Percentiles rank a stretch among this genome's conserved stretches.
Conservation (phyloP, 2,329 filamentous ascomycete species). For the Aspergillus melleus region DNA sequence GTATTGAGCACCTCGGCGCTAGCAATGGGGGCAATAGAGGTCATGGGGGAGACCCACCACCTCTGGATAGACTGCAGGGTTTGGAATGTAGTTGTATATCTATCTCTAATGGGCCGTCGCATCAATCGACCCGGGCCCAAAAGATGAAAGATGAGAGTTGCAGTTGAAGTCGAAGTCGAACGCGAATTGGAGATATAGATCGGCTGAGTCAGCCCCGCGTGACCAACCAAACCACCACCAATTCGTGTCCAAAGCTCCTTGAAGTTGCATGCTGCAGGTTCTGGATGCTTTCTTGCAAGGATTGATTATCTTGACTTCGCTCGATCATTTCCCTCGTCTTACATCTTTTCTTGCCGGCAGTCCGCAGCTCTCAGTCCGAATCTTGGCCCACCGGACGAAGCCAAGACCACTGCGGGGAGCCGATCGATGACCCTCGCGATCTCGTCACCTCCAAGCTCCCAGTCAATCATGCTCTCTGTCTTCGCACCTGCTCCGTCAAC, state of each 20-base stretch:
- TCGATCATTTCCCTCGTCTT: background rate
- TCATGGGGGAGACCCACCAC: no score
- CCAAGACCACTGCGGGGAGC: constrained; percentile 2
- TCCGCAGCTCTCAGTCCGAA: background rate
- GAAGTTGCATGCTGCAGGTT: background rate
- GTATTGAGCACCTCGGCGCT: no score
- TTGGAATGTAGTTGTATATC: no score
- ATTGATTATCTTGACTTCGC: background rate
- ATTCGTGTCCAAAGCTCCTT: background rate
- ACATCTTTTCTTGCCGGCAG: background rate
- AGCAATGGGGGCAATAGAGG: no score
- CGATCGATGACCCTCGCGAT: background rate
- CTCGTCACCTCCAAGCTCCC: constrained; percentile 3
- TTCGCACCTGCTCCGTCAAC: constrained; percentile 13
- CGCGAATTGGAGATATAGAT: background rate
- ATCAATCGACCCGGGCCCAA: no score
- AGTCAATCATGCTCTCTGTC: background rate
- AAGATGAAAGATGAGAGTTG: background rate
- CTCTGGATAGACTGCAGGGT: no score
- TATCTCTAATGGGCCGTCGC: no score
- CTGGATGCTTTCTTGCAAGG: background rate
- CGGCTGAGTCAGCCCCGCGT: background rate
- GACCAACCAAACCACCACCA: background rate
- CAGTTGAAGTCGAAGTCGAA: background rate
- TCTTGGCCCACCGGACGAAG: background rate